Base-by-base conservation (phyloP, 306 rosid species). In the Cajanus cajan region DNA sequence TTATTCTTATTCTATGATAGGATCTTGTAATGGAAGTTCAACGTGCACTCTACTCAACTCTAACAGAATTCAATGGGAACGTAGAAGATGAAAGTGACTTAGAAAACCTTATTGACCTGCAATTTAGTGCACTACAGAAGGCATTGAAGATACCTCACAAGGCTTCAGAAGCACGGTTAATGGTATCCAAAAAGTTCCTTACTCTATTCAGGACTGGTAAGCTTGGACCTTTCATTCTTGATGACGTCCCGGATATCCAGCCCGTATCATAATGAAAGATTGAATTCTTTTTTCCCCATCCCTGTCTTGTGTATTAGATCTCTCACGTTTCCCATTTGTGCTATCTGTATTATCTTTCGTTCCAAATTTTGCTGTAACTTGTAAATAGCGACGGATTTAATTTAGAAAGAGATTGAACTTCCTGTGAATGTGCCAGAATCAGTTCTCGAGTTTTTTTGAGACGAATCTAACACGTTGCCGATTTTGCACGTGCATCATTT, bases 111-210 rank as follows among this genome's bases (percentile, higher is more conserved):
- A 90, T 89, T 41, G 93, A 92, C 22, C 75, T 70, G 84, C 96
- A 94, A 76, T 87, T 94, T 82, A 90, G 83, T 54, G 86, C 91
- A 74, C 88, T 92, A 66, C 97, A 88, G 83, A 92, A 88, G 85
- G 96, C 96, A 12, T 25, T 94, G 77, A 94, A 90, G 90, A 85
- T 94, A 76, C 83, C 93, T 71, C 90, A 90, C 64, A 86, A 90
- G 76, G 93, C 92, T n/a, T 86, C 91, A 13, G 94, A 94, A 78
- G 94, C 93, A 24, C 90, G 97, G 37, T 77, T 92, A 78, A 92
- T 89, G 97, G 96, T 92, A 52, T 92, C 98, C 13, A 94, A 92
- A 79, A 94, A 92, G 75, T 86, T 92, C 54, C 94, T 94, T 43
- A 87, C 94, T 28, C 83, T 94, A 52, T 94, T 92, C 78, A 89